These are phyloP conservation scores for Fusarium heterosporum DNA, from an alignment of 2,329 filamentous ascomycete species.

Conservation along the genomic window DNA sequence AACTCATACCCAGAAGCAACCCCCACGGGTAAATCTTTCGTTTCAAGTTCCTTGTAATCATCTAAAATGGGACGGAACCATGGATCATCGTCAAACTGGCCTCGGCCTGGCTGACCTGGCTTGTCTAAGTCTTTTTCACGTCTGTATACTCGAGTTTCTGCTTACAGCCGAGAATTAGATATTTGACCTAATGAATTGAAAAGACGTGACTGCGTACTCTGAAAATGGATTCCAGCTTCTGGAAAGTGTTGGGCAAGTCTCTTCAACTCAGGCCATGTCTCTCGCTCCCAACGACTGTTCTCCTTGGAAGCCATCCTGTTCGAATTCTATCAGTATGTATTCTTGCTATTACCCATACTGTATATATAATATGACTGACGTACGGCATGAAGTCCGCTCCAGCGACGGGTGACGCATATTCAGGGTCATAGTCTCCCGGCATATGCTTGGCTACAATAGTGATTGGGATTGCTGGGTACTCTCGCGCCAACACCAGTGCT, in stretches of 20 bases:
- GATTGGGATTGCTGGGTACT: neutral
- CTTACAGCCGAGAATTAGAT: too few species aligned
- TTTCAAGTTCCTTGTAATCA: neutral
- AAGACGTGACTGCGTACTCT: neutral
- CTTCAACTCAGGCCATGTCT: neutral
- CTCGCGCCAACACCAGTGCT: neutral
- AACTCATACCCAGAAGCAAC: neutral
- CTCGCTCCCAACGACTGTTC: neutral
- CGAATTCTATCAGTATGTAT: neutral
- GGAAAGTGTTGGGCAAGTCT: neutral
- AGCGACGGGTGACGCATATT: neutral
- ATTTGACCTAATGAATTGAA: neutral
- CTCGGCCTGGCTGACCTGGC: neutral
- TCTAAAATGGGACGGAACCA: neutral
- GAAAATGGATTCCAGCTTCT: neutral
- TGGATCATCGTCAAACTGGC: neutral
- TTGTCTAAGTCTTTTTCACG: neutral
- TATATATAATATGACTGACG: neutral
- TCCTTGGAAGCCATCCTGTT: neutral
- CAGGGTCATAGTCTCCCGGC: neutral
- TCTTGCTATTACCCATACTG: too few species aligned
- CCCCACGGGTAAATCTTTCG: neutral
- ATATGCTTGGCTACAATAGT: neutral
- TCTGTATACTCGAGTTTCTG: neutral
- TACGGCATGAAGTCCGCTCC: neutral